A percentile compares a stretch with the other conserved stretches of the same genome.
Evolutionary conservation across 768 basidiomycete species (phyloP).

Genomic region (Chlorophyllum brunneum): DNA sequence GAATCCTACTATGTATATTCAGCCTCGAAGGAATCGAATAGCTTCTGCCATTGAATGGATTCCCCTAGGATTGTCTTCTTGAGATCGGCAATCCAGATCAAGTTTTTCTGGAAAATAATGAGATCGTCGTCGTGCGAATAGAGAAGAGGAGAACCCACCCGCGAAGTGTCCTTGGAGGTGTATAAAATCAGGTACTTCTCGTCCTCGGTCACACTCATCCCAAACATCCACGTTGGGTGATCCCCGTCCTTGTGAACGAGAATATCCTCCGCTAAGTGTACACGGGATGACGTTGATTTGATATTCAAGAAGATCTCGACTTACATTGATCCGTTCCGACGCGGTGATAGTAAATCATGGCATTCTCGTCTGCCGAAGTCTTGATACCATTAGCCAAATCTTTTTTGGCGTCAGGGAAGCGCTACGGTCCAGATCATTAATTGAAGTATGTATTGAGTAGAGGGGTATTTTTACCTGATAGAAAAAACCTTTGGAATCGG

Average conservation of each 20-base stretch:
- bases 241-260: slow-evolving; percentile 61
- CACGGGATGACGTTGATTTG: slow-evolving; percentile 20
- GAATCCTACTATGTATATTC: slow-evolving; percentile 57
- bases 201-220: slow-evolving; percentile 54
- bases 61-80: slow-evolving; percentile 53
- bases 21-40: slow-evolving; percentile 66
- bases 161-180: slow-evolving; percentile 56
- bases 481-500: slow-evolving; percentile 80
- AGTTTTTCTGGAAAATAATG: slow-evolving; percentile 50
- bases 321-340: slow-evolving; percentile 68
- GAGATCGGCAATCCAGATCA: slow-evolving; percentile 71
- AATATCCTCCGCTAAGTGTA: slow-evolving; percentile 52
- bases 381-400: slow-evolving; percentile 47
- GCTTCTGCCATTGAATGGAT: slow-evolving; percentile 69
- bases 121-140: slow-evolving; percentile 3
- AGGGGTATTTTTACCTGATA: slow-evolving; percentile 49
- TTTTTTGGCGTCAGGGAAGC: slow-evolving; percentile 52
- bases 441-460: background rate
- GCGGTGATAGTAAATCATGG: slow-evolving; percentile 74
- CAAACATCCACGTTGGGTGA: slow-evolving; percentile 66
- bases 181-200: slow-evolving; percentile 59
- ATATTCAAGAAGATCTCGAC: slow-evolving; percentile 16
- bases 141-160: slow-evolving; percentile 35
- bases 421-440: slow-evolving; percentile 24
- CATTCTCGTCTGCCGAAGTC: slow-evolving; percentile 59